Percentiles rank a stretch among this genome's conserved stretches.
Conservation (phyloP, 805 yeast genomes). For the Candida khao-thaluensis region DNA sequence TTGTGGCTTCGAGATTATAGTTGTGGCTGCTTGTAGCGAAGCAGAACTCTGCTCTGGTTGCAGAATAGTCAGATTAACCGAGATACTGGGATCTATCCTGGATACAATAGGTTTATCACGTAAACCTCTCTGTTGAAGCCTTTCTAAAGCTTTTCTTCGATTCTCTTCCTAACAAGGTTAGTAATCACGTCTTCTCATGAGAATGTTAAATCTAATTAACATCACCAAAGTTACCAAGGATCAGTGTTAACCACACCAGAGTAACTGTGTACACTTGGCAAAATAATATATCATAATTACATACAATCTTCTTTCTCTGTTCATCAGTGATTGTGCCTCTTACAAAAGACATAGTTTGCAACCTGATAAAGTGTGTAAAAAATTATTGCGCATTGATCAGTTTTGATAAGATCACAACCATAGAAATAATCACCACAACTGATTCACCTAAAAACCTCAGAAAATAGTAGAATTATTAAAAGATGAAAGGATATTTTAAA, state of each 20-base stretch:
- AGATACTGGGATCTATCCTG: conserved; percentile 7
- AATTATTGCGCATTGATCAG: background rate
- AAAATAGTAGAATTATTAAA: too few species aligned
- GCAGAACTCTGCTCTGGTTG: conserved; percentile 22
- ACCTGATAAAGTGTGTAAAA: too few species aligned
- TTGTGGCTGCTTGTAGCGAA: background rate
- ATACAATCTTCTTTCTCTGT: conserved; percentile 35
- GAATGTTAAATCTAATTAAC: too few species aligned
- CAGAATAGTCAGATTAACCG: conserved; percentile 6
- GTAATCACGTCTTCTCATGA: conserved; percentile 5
- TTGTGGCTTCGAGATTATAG: background rate
- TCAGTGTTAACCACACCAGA: too few species aligned
- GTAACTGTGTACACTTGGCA: too few species aligned
- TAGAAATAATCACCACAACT: too few species aligned
- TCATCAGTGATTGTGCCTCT: conserved; percentile 31
- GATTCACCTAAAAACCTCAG: too few species aligned
- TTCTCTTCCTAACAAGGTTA: conserved; percentile 52
- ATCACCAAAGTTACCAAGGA: too few species aligned
- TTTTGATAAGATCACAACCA: too few species aligned
- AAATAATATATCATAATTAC: too few species aligned
- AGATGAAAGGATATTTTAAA: too few species aligned
- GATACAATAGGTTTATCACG: conserved; percentile 9
- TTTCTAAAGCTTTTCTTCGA: conserved; percentile 59
- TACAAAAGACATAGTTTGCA: conserved; percentile 23
- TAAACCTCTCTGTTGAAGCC: conserved; percentile 47